Evolutionary conservation across 495 filamentous ascomycete genomes (phyloP), one percentile per base, ranked within the genome.

Genomic region (Aspergillus ellipticus): DNA sequence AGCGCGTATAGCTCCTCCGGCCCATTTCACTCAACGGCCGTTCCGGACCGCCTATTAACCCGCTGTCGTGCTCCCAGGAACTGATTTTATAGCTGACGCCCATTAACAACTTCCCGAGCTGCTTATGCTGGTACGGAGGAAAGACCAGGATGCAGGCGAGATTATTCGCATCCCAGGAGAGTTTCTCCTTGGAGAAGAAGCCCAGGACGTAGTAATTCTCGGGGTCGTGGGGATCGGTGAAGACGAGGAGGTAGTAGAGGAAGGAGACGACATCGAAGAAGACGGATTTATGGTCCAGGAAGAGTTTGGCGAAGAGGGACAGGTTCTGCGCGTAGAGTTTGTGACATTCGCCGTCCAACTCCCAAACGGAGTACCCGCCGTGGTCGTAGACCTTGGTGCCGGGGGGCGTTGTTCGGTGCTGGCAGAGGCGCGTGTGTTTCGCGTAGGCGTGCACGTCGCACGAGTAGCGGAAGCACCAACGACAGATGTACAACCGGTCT

Each of bases 81-180:
- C 90, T 91, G 17, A 99, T 84, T 66, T 92, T 91, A 71, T 97
- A 99, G 49, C 88, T 92, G 9, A 92, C 85, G 39, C 90, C 90
- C 84, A 97, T 97, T 46, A 99, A 80, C 45, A 97, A 74, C 54
- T 90, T 86, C 7, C 94, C 94, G 3, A 97, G 81, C 13, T 92
- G 90, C 58, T 88, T 90, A 49, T 86, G 83, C 67, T 97, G 94
- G 82, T 92, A 97, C 1, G 94, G 94, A 2, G 95, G 94, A 66
- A 99, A 97, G 10, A 99, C 82, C 21, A 97, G 78, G 56, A 99
- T 99, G 66, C 94, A 99, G 3, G 94, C 94, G 0, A 99, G 82
- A 59, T 97, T 99, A 69, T 97, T 97, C 62, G 94, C 90, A 65
- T 99, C 94, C 94, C 94, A 99, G 4, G 89, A 94, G 72, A 96